Conservation (phyloP, 139 green algal genomes). For the Picochlorum sp. region DNA sequence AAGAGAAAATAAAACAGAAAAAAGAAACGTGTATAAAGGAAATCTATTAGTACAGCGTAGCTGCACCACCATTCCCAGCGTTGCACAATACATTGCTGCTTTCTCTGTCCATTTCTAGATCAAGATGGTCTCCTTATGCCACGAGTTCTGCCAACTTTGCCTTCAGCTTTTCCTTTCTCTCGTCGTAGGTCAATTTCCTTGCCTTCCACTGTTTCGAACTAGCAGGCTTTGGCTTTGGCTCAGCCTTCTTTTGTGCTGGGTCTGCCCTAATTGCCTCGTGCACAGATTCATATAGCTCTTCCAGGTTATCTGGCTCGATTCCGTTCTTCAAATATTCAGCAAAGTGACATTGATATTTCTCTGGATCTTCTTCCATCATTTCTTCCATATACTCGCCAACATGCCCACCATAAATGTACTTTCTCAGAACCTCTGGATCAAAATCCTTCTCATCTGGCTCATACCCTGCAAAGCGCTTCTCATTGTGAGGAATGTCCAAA, state of each 20-base stretch:
- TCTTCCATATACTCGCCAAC: constrained; percentile 97
- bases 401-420: constrained; percentile 91
- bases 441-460: constrained; percentile 76
- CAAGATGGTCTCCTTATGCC: neutral
- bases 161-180: constrained; percentile 93
- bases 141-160: constrained; percentile 34
- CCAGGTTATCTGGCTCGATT: constrained; percentile 74
- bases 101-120: no score
- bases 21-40: no score
- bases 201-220: constrained; percentile 58
- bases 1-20: no score
- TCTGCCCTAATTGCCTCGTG: constrained; percentile 86
- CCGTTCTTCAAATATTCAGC: constrained; percentile 70
- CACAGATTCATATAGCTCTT: constrained; percentile 63
- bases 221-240: constrained; percentile 45
- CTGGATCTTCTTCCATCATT: constrained; percentile 91
- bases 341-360: constrained; percentile 94
- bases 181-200: constrained; percentile 87
- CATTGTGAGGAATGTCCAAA: constrained; percentile 95
- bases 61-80: no score
- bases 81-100: no score
- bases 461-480: constrained; percentile 97
- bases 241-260: constrained; percentile 55
- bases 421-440: constrained; percentile 79
- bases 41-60: no score